phyloP scores from a whole-genome alignment of 1,139 yeast genomes.

The Lodderomyces margitis region DNA sequence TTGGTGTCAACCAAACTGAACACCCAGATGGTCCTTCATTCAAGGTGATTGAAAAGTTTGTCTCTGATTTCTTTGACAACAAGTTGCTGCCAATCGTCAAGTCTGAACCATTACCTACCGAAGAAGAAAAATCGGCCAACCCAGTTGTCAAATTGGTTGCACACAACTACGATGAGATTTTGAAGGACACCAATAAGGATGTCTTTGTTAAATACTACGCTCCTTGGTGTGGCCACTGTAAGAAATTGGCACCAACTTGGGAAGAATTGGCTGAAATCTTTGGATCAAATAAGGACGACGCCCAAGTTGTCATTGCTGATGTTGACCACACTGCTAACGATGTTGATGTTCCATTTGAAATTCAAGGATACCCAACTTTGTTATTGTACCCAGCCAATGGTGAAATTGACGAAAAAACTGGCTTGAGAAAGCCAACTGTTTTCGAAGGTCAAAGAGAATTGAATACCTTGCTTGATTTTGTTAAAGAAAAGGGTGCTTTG shows the following conservation, averaged over 20 bases:
- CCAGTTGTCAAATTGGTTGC: slow-evolving; percentile 82
- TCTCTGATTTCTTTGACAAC: slow-evolving; percentile 63
- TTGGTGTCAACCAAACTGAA: slow-evolving; percentile 54
- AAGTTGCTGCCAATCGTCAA: slow-evolving; percentile 71
- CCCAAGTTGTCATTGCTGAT: slow-evolving; percentile 74
- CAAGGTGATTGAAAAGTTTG: slow-evolving; percentile 53
- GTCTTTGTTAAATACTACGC: slow-evolving; percentile 93
- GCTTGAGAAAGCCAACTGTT: slow-evolving; percentile 60
- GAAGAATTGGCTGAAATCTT: slow-evolving; percentile 79
- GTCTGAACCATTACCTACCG: slow-evolving; percentile 79
- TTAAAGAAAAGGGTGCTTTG: slow-evolving; percentile 62
- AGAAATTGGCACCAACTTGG: slow-evolving; percentile 88
- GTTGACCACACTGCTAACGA: slow-evolving; percentile 90
- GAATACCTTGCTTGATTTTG: slow-evolving; percentile 66
- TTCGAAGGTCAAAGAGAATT: slow-evolving; percentile 75
- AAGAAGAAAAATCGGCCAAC: slow-evolving; percentile 63
- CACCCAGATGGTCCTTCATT: slow-evolving; percentile 42
- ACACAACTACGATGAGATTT: slow-evolving; percentile 71
- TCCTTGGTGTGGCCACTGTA: slow-evolving; percentile 99
- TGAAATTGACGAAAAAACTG: slow-evolving; percentile 56
- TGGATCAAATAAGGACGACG: slow-evolving; percentile 44
- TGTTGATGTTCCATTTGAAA: slow-evolving; percentile 62
- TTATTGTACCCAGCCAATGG: slow-evolving; percentile 88
- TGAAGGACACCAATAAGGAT: slow-evolving; percentile 72
- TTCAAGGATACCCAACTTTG: slow-evolving; percentile 92